Percentiles rank a stretch among this genome's conserved stretches.
Conservation (phyloP, 768 basidiomycete genomes). For the Termitomyces sp. region DNA sequence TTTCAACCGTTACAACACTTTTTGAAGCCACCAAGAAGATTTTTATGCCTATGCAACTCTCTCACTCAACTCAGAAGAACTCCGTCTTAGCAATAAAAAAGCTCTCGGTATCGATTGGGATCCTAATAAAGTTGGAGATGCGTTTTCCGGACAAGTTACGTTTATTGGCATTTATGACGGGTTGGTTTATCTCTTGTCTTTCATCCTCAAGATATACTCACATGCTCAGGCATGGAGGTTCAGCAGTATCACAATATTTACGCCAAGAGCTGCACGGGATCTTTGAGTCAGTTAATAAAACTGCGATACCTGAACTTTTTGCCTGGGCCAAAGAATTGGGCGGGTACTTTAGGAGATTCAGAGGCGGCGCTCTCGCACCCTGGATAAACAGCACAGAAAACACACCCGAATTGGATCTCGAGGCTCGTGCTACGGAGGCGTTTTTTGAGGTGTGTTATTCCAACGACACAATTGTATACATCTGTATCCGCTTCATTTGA, state of each 20-base stretch:
- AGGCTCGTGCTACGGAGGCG: constrained; percentile 79
- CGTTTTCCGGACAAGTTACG: constrained; percentile 67
- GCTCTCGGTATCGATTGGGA: constrained; percentile 68
- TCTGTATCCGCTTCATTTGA: not conserved
- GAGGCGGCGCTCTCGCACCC: constrained; percentile 69
- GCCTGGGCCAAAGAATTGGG: constrained; percentile 74
- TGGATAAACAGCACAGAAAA: constrained; percentile 44
- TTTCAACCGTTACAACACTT: not conserved
- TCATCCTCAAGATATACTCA: constrained; percentile 3
- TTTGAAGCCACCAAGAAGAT: constrained; percentile 81
- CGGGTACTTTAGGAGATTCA: constrained; percentile 89
- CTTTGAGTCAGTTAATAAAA: constrained; percentile 73
- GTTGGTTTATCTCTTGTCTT: constrained; percentile 31
- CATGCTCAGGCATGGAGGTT: constrained; percentile 75
- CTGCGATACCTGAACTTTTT: constrained; percentile 68
- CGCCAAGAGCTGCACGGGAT: constrained; percentile 81
- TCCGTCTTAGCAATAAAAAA: constrained; percentile 58
- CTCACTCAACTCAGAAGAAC: constrained; percentile 70
- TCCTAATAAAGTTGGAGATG: constrained; percentile 43
- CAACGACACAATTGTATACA: not conserved
- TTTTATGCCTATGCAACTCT: constrained; percentile 74
- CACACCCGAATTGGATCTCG: constrained; percentile 54
- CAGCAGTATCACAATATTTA: constrained; percentile 82
- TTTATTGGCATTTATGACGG: constrained; percentile 93
- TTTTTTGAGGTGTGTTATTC: constrained; percentile 72